Evolutionary conservation across 2,329 filamentous ascomycete species (phyloP), one percentile per base, ranked within the genome.

Genomic region (Cladobotryum mycophilum): DNA sequence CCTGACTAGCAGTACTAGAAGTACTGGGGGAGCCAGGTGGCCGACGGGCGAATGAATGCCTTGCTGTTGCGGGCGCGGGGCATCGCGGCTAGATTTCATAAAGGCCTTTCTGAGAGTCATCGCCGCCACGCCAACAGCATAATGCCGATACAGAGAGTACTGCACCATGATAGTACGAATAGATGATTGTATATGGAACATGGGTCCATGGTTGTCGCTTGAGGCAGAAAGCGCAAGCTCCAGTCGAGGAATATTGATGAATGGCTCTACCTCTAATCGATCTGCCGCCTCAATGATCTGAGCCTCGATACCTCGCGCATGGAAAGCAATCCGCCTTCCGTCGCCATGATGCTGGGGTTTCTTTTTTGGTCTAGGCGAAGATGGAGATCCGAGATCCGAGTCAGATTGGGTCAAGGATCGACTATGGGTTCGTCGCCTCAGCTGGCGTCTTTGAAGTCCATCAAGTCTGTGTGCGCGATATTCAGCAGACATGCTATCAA

Each of bases 141-240:
- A 99, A 64, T 96, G 91, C 3, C 91, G 85, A 66, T 95, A 96
- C 0, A 99, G 78, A 1, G 95, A 99, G 64, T 97, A 97, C 46
- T 95, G 86, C 7, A 95, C 63, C 54, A 88, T 82, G 2, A 99
- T 70, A 5, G 87, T 89, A 58, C 86, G 86, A 17, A 93, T 79
- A 47, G 87, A 81, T 0, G 89, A 87, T 58, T 95, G 89, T 41
- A 97, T 70, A 63, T 97, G 89, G 62, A 96, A 88, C 5, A 96
- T 77, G 0, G 90, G 88, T 0, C 91, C 92, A 61, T 95, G 88
- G 30, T 81, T 81, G 66, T 99, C 93, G 56, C 88, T 95, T 4
- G 84, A 77, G 0, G 93, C 95, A 25, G 86, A 89, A 50, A 97
- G 79, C 1, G 88, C 86, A 25, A 96, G 75, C 64, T 99, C 93